phyloP scores from a whole-genome alignment of 768 basidiomycete genomes.

The Suillus weaverae region DNA sequence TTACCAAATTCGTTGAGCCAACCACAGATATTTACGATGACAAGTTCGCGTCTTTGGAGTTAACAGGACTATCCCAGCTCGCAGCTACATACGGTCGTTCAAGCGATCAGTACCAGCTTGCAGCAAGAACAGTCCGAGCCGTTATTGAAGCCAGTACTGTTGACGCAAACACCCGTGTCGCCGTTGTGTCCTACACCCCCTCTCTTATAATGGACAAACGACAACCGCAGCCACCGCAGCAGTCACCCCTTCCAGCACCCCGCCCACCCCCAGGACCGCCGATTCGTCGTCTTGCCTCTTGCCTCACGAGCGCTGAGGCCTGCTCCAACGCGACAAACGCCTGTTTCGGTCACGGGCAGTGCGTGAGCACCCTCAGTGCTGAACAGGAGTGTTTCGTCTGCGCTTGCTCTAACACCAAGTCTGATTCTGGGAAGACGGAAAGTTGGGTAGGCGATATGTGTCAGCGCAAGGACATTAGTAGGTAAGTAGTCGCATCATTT shows the following conservation, averaged over 20 bases:
- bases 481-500: constrained; percentile 48
- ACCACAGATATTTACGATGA: constrained; percentile 27
- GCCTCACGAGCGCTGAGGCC: constrained; percentile 51
- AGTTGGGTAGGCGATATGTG: constrained; percentile 77
- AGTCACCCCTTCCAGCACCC: constrained; percentile 47
- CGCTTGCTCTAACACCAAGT: constrained; percentile 46
- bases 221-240: constrained; percentile 40
- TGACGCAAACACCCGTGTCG: constrained; percentile 44
- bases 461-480: constrained; percentile 78
- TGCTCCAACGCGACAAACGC: constrained; percentile 63
- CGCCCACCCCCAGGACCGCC: constrained; percentile 46
- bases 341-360: constrained; percentile 74
- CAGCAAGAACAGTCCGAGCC: constrained; percentile 45
- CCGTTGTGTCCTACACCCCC: constrained; percentile 50
- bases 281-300: constrained; percentile 59
- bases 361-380: constrained; percentile 57
- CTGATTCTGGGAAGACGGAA: constrained; percentile 54
- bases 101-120: constrained; percentile 56
- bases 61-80: constrained; percentile 51
- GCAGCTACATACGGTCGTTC: constrained; percentile 45
- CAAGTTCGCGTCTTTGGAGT: constrained; percentile 63
- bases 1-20: constrained; percentile 51
- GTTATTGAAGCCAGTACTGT: constrained; percentile 46
- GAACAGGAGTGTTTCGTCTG: constrained; percentile 55
- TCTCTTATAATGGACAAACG: constrained; percentile 36